Percentiles rank a stretch among this genome's conserved stretches.
Conservation (phyloP, 768 basidiomycete genomes). For the Russula compacta region DNA sequence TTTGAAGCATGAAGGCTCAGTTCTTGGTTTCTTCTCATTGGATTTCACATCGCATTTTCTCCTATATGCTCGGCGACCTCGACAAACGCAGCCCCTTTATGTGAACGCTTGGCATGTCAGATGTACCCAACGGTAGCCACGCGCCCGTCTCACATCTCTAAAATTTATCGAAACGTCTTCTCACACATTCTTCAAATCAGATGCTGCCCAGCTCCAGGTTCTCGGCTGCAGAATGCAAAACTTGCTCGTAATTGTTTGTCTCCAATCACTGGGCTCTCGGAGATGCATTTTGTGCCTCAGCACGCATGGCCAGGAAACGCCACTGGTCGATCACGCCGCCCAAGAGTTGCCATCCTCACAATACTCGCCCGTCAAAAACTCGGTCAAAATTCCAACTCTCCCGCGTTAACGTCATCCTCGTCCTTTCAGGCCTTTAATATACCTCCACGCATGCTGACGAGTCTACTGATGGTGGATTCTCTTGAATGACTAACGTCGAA, state of each 20-base stretch:
- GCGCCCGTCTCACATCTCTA: too few relatives aligned
- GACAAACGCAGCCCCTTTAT: too few relatives aligned
- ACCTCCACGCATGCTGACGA: not conserved
- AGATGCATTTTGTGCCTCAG: not conserved
- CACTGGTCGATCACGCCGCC: not conserved
- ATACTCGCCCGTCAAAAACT: not conserved
- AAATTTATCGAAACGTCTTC: not conserved
- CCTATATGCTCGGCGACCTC: too few relatives aligned
- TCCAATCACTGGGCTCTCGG: not conserved
- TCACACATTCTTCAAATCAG: slow-evolving; percentile 3
- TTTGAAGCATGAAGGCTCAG: not conserved
- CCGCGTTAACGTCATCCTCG: not conserved
- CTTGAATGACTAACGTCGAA: not conserved
- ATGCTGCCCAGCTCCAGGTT: slow-evolving; percentile 6
- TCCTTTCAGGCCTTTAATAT: not conserved
- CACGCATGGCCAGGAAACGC: not conserved
- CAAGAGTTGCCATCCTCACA: not conserved
- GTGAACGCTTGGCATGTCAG: too few relatives aligned
- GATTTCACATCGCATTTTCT: not conserved
- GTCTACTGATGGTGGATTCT: slow-evolving; percentile 1
- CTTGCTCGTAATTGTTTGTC: not conserved
- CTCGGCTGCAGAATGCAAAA: not conserved
- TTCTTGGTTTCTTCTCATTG: not conserved
- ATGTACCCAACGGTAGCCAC: too few relatives aligned
- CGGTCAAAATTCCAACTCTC: not conserved